phyloP scores from a whole-genome alignment of 1,284 basidiomycete species.

The Leccinum ponderosum region DNA sequence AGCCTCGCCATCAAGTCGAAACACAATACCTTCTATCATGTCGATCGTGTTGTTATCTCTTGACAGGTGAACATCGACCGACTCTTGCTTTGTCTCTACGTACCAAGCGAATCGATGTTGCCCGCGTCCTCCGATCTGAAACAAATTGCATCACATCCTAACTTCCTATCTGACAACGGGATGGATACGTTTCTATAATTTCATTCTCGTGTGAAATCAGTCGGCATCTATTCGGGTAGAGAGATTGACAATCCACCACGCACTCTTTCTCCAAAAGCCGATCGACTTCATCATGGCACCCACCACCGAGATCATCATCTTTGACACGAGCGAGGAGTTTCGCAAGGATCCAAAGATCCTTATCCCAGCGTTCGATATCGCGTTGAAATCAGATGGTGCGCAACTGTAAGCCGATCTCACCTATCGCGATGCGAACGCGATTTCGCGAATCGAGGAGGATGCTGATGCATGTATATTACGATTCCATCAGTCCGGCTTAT shows the following conservation, averaged over 20 bases:
- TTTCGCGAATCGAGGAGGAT: neutral
- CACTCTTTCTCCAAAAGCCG: neutral
- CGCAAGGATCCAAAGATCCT: neutral
- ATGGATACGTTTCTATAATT: neutral
- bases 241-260: neutral
- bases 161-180: too few species aligned
- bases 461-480: neutral
- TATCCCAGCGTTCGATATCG: neutral
- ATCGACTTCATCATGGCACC: neutral
- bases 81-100: neutral
- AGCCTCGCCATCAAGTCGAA: neutral
- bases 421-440: neutral
- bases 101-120: neutral
- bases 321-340: neutral
- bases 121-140: neutral
- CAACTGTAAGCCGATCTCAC: neutral
- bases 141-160: neutral
- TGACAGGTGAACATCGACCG: neutral
- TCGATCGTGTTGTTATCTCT: neutral
- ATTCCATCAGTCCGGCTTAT: conserved; percentile 21
- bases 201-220: neutral
- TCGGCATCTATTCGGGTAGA: neutral
- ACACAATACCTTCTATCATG: neutral
- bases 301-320: neutral
- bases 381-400: neutral